Percentiles rank a stretch among this genome's conserved stretches.
Conservation (phyloP, 805 yeast species). For the Teunomyces pallodes region DNA sequence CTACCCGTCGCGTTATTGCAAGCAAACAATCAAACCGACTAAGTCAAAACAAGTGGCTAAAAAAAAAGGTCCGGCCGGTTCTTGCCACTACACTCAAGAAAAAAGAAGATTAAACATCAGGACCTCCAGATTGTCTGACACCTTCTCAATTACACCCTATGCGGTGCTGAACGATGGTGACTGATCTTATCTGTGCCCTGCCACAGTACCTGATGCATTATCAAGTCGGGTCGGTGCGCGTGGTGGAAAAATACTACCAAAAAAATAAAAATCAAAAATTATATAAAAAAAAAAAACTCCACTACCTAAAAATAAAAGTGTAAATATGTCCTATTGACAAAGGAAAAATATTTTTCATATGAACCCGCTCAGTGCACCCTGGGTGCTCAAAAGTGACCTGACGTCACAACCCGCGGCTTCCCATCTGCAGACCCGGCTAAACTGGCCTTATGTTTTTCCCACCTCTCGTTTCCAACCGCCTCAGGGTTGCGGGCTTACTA, state of each 20-base stretch:
- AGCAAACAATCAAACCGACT: too few species aligned
- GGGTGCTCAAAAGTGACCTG: too few species aligned
- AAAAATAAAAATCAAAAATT: not conserved
- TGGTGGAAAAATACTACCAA: not conserved
- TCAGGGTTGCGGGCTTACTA: not conserved
- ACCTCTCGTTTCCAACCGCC: not conserved
- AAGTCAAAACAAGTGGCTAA: too few species aligned
- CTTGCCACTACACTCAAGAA: not conserved
- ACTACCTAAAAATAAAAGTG: not conserved
- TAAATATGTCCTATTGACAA: not conserved
- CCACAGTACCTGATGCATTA: not conserved
- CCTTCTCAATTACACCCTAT: not conserved
- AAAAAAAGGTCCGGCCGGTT: not conserved
- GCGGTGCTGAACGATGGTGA: not conserved
- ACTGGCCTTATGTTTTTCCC: not conserved
- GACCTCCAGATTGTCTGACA: too few species aligned
- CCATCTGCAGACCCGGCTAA: too few species aligned
- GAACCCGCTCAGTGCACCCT: too few species aligned
- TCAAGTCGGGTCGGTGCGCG: not conserved
- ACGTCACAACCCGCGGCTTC: too few species aligned
- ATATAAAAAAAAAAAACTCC: not conserved
- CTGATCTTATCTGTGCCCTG: slow-evolving; percentile 1
- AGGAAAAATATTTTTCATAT: too few species aligned
- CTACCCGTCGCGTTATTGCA: too few species aligned
- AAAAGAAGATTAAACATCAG: too few species aligned